Base-by-base conservation (phyloP, 306 rosid species). In the Cicer cuneatum region DNA sequence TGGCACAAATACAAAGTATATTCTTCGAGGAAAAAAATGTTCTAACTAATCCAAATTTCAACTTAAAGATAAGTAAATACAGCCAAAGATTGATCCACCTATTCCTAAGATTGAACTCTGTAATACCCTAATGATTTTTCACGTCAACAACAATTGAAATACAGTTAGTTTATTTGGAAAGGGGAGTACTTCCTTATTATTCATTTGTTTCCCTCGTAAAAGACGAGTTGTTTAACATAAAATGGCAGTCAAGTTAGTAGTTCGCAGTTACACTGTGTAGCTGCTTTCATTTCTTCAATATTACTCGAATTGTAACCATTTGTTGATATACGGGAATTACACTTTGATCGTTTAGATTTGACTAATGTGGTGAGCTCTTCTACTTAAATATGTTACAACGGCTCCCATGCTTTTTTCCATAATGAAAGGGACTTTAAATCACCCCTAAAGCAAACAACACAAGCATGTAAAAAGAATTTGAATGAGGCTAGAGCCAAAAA, bases 361-460 rank as follows among this genome's bases (percentile, higher is more conserved):
- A 48, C 60, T 69, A 68, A 33, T 19, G 39, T 66, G 79, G 74
- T 52, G 75, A 69, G 79, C 72, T 83, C 83, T 79, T 79, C 78
- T 75, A 76, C 78, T 81, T 79, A 80, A 72, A 76, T 76, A 77
- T 81, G 66, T 83, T 83, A 90, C 83, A 75, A 85, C 52, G 69
- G 81, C 80, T 85, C 85, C 75, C 82, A 57, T 72, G 58, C 79
- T 73, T 83, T 67, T 75, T 63, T 39, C 73, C 74, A 53, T 66
- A 60, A 70, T 10, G 78, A 81, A 72, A 43, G 82, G 83, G 86
- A 66, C 79, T 64, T 81, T 7, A 67, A 73, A 58, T 29, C 67
- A 73, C 69, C 83, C 87, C 87, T 41, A 10, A 77, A 46, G 79
- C 75, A 78, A 72, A 12, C 72, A 47, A 48, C 73, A 76, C 72